Evolutionary conservation across 371 early-diverging fungal species (phyloP).

Genomic region (Dentiscutata heterogama): DNA sequence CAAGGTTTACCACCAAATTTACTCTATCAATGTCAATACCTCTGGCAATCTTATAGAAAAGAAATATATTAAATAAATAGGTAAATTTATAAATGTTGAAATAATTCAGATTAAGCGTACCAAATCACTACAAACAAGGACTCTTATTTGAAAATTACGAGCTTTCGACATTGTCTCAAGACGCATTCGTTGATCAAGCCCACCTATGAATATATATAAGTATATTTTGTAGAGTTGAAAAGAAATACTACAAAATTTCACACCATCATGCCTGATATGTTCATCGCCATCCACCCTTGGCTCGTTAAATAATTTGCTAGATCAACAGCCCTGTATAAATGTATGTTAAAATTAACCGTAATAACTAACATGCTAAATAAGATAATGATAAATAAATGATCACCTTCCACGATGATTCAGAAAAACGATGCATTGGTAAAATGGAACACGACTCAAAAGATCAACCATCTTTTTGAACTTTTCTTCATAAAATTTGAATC

Average conservation of each 20-base stretch:
- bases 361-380: too few relatives aligned
- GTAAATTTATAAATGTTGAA: not conserved
- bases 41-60: constrained; percentile 59
- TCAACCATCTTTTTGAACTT: constrained; percentile 64
- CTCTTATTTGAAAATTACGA: constrained; percentile 71
- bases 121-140: constrained; percentile 84
- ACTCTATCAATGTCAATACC: constrained; percentile 76
- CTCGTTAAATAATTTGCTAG: constrained; percentile 64
- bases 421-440: constrained; percentile 76
- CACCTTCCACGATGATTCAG: constrained; percentile 61
- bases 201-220: constrained; percentile 48
- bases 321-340: constrained; percentile 57
- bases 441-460: constrained; percentile 64
- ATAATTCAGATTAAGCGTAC: constrained; percentile 49
- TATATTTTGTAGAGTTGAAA: not conserved
- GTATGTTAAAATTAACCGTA: too few relatives aligned
- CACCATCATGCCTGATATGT: constrained; percentile 53
- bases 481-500: constrained; percentile 55
- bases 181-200: constrained; percentile 67
- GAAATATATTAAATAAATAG: not conserved
- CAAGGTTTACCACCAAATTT: constrained; percentile 71
- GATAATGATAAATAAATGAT: not conserved
- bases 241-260: not conserved
- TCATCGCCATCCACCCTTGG: constrained; percentile 67
- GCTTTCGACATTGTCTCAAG: constrained; percentile 72